Evolutionary conservation across 441 rosid genomes (phyloP), one percentile per base, ranked within the genome.

Genomic region (Populus hybrid): DNA sequence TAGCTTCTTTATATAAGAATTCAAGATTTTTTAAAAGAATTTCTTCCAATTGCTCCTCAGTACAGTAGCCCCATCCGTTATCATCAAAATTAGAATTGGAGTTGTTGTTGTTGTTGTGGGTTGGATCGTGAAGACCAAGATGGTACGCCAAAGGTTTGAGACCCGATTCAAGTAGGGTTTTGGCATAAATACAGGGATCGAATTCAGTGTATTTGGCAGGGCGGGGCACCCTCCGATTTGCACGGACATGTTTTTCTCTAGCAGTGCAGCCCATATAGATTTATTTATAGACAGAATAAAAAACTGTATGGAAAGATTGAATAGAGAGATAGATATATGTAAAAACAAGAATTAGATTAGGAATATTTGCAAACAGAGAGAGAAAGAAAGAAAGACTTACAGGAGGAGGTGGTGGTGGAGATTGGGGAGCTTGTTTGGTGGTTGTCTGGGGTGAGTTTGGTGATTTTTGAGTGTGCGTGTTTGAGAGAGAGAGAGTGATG

Each of bases 31-130:
- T 90, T 83, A 94, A 78, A 76, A 95, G 69, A 30, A 91, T 84
- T 70, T 88, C 97, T 87, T 93, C 93, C 74, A 95, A 80, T 64
- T 93, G 92, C 70, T 92, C 97, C 82, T 92, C 99, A 2, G 97
- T 91, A 64, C 92, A 90, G 81, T 88, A 89, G 73, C 97, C 93
- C 97, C 91, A 91, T 16, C 86, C 94, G 24, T 83, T 87, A 69
- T 90, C 96, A 68, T 92, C 94, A 53, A 84, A 72, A 80, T 64
- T 82, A 4, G 80, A 76, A 75, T 46, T 74, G 59, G 79, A 72
- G 67, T 63, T 75, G 38, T 75, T 67, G 81, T 35, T 78, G 77
- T 21, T 68, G 42, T 75, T 74, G 26, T 76, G 85, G 80, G 70
- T 36, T 26, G 83, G 80, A 79, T 84, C 90, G 32, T 82, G 69